Evolutionary conservation across 2,329 filamentous ascomycete species (phyloP), one percentile per base, ranked within the genome.

Genomic region (Trichophyton mentagrophytes): DNA sequence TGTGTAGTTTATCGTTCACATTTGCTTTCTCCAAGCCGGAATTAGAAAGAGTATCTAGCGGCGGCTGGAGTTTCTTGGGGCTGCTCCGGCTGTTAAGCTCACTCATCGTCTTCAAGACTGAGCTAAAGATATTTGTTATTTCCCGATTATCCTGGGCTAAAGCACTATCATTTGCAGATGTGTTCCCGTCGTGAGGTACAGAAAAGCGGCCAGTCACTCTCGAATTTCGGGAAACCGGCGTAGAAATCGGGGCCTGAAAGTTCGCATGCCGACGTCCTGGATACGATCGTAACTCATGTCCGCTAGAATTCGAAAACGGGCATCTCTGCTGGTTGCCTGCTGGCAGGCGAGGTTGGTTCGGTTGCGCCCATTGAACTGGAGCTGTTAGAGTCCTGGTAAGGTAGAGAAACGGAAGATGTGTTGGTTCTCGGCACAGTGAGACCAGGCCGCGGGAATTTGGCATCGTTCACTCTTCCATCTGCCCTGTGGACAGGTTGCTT

Each of bases 331-430:
- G 25, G 11, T 51, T 25, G 58, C 44, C 13, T 27, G 46, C 46
- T 22, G 20, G 47, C 47, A 30, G 40, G 58, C 53, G 51, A 59
- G 53, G 62, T 13, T 15, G 38, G 46, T 61, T 56, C 44, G 58
- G 60, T 9, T 42, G 63, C 51, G 63, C 40, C 38, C 44, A 27
- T 11, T 57, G 63, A 53, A 60, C 53, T 30, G 67, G 60, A 13
- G 62, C 60, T 3, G 64, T 62, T 36, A 86, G 79, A 0, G 87
- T 89, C 62, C 80, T 77, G 3, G 87, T 90, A 65, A 88, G 85
- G 69, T 89, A 90, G 5, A 90, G 78, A 61, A 90, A 90, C 0
- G 86, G 84, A 3, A 57, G 55, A 44, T 57, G 27, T 20, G 40
- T 30, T 11, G 55, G 15, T 42, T 57, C 55, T 15, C 36, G 51